Evolutionary conservation across 2,329 filamentous ascomycete species (phyloP), one percentile per base, ranked within the genome.

Genomic region (Cercospora sp.): DNA sequence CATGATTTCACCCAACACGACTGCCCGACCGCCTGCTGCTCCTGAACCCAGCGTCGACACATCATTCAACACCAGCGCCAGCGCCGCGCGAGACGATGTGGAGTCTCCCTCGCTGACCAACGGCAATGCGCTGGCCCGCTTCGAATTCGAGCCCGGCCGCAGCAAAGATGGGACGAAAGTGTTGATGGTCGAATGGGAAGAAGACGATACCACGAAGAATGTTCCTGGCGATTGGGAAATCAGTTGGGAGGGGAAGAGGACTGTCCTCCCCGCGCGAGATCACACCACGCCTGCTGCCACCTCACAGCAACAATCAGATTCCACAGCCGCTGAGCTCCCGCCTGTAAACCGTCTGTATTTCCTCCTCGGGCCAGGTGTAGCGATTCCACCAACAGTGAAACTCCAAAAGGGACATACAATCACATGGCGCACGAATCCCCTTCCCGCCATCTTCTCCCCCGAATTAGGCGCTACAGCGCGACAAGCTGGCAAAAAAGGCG

Each of bases 181-280:
- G 70, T 83, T 97, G 74, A 95, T 97, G 92, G 90, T 96, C 45
- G 93, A 97, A 79, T 97, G 93, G 93, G 89, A 92, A 77, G 87
- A 90, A 63, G 85, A 86, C 72, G 81, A 85, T 67, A 79, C 81
- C 51, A 84, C 81, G 2, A 79, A 82, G 62, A 79, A 80, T 10
- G 71, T 83, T 16, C 76, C 75, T 0, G 86, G 84, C 2, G 85
- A 85, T 68, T 96, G 93, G 93, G 87, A 91, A 67, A 89, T 96
- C 20, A 90, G 88, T 1, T 96, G 93, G 93, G 88, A 93, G 51
- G 91, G 91, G 55, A 96, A 95, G 67, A 70, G 85, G 30, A 89
- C 89, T 0, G 87, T 91, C 18, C 82, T 95, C 23, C 88, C 89
- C 10, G 86, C 90, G 57, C 83, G 87, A 73, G 89, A 91, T 73